These are phyloP conservation scores for Penicillium rolfsii DNA, from an alignment of 2,329 filamentous ascomycete species.

Conservation along the genomic window DNA sequence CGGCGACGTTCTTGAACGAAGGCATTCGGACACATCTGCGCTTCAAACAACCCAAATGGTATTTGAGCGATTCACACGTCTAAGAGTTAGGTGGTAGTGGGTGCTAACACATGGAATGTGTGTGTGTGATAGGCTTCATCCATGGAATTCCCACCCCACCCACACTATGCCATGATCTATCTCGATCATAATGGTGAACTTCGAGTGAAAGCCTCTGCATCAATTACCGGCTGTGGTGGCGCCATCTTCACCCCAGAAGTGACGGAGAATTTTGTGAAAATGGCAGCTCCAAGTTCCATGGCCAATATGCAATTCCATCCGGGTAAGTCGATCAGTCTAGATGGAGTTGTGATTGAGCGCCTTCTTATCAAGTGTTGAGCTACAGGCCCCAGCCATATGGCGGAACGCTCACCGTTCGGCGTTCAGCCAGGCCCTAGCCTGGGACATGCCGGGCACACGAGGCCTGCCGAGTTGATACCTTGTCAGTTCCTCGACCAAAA, in stretches of 20 bases:
- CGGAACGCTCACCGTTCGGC: constrained; percentile 12
- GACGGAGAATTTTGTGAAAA: constrained; percentile 39
- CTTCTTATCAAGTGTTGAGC: background rate
- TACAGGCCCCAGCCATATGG: constrained; percentile 15
- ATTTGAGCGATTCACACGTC: background rate
- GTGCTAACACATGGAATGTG: constrained; percentile 16
- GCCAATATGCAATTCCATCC: constrained; percentile 26
- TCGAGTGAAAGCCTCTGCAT: constrained; percentile 38
- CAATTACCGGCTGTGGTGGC: constrained; percentile 37
- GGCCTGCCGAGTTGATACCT: constrained; percentile 34
- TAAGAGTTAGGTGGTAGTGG: background rate
- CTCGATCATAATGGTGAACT: constrained; percentile 41
- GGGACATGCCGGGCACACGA: constrained; percentile 27
- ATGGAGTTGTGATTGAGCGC: no score
- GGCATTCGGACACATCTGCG: constrained; percentile 28
- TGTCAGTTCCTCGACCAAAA: constrained; percentile 37
- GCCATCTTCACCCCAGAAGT: constrained; percentile 44
- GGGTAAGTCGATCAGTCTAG: constrained; percentile 26
- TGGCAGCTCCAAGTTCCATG: constrained; percentile 28
- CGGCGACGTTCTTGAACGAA: constrained; percentile 23
- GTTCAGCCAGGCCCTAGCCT: constrained; percentile 28
- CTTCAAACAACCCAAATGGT: constrained; percentile 25
- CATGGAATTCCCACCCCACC: constrained; percentile 34
- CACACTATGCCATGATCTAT: constrained; percentile 44
- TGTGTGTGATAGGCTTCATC: constrained; percentile 13